Evolutionary conservation across 2,329 filamentous ascomycete species (phyloP).

Genomic region (Fusarium temperatum): DNA sequence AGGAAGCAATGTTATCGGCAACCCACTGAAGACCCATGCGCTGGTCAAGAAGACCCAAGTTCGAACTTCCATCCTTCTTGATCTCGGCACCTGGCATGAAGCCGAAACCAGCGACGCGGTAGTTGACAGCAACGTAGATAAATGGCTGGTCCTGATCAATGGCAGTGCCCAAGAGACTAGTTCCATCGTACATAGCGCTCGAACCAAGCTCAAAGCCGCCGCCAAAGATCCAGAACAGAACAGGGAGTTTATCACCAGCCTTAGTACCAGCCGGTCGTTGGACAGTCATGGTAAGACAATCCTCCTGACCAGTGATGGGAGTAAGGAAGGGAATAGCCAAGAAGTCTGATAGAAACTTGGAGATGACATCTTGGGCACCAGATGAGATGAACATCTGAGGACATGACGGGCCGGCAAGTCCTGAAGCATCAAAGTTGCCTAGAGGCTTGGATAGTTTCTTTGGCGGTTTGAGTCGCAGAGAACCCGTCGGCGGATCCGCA

Average conservation of each 20-base stretch:
- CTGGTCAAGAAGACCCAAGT: constrained; percentile 78
- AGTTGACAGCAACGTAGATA: constrained; percentile 80
- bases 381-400: constrained; percentile 75
- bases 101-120: constrained; percentile 78
- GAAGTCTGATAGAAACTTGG: constrained; percentile 58
- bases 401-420: constrained; percentile 65
- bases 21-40: constrained; percentile 79
- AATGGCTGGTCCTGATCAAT: constrained; percentile 62
- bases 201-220: constrained; percentile 69
- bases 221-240: constrained; percentile 77
- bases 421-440: constrained; percentile 69
- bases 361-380: constrained; percentile 50
- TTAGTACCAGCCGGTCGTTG: constrained; percentile 66
- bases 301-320: constrained; percentile 64
- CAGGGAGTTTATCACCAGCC: constrained; percentile 66
- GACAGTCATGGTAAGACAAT: constrained; percentile 71
- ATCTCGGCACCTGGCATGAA: constrained; percentile 77
- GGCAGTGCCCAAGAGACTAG: constrained; percentile 56
- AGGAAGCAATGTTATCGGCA: constrained; percentile 77
- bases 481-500: constrained; percentile 73
- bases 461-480: constrained; percentile 75
- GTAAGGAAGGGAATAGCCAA: constrained; percentile 68
- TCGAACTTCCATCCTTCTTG: constrained; percentile 71
- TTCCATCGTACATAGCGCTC: constrained; percentile 62
- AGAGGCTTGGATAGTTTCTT: constrained; percentile 63